Evolutionary conservation across 176 grass and related monocot species (phyloP).

Genomic region (Tillandsia leiboldiana): DNA sequence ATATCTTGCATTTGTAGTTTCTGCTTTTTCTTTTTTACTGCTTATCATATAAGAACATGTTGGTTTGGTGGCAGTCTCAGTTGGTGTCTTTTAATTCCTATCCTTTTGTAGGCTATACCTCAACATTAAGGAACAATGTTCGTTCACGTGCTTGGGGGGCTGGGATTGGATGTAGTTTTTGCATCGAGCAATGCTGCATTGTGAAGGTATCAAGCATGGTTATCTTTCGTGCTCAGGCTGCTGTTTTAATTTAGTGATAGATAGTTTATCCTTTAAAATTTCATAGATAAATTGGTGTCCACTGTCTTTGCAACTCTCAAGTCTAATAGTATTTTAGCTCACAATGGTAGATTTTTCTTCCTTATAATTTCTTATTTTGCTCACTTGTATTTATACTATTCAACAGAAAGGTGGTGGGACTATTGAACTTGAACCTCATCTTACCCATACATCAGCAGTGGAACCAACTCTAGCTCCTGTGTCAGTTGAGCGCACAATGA

Average conservation of each 20-base stretch:
- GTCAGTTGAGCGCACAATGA: slow-evolving; percentile 88
- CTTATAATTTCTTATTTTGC: slow-evolving; percentile 8
- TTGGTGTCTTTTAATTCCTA: slow-evolving; percentile 15
- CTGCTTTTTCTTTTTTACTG: neutral
- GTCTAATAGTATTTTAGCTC: neutral
- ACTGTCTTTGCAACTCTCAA: too few species aligned
- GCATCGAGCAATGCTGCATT: slow-evolving; percentile 80
- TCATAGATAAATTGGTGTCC: neutral
- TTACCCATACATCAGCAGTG: slow-evolving; percentile 83
- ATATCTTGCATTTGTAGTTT: too few species aligned
- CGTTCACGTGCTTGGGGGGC: slow-evolving; percentile 96
- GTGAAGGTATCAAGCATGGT: slow-evolving; percentile 57
- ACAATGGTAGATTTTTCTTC: neutral
- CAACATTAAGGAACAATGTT: slow-evolving; percentile 92
- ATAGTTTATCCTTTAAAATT: neutral
- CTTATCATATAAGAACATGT: neutral
- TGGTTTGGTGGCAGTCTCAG: too few species aligned
- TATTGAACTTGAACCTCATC: slow-evolving; percentile 74
- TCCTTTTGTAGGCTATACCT: slow-evolving; percentile 63
- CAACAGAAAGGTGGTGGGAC: slow-evolving; percentile 81
- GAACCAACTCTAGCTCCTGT: slow-evolving; percentile 92
- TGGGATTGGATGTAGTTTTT: slow-evolving; percentile 91
- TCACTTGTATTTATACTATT: slow-evolving; percentile 10
- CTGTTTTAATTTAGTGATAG: neutral
- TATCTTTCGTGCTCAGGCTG: neutral